phyloP scores from a whole-genome alignment of 73 alveolate species.

The Symbiodinium natans region DNA sequence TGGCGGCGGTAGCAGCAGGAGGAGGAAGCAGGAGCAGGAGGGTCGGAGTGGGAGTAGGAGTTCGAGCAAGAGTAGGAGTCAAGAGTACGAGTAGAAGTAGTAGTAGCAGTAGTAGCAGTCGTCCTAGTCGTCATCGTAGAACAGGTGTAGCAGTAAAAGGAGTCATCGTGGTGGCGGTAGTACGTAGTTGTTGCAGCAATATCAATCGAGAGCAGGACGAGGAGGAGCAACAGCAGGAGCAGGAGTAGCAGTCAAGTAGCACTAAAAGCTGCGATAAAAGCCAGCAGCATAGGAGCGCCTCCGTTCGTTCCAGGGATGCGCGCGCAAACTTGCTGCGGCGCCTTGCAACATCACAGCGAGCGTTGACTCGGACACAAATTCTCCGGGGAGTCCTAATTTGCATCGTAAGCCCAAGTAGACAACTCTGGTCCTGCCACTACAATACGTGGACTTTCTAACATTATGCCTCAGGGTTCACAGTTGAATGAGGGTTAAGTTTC shows the following conservation, averaged over 20 bases:
- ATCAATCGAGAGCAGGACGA: no score
- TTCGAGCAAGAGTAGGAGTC: neutral
- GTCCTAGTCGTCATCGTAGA: neutral
- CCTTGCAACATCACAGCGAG: neutral
- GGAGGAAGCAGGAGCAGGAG: no score
- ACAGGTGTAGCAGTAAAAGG: neutral
- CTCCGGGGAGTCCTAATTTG: neutral
- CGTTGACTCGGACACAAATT: neutral
- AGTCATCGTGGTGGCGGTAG: no score
- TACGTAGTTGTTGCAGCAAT: no score
- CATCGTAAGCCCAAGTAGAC: neutral
- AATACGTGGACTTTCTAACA: no score
- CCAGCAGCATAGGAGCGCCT: no score
- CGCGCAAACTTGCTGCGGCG: constrained; percentile 11
- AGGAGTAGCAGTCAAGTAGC: no score
- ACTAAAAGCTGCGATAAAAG: no score
- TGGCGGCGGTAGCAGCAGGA: neutral
- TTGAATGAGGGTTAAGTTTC: no score
- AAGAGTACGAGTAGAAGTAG: neutral
- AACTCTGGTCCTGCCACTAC: no score
- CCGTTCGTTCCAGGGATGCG: neutral
- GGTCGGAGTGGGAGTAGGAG: neutral
- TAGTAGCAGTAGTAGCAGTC: neutral
- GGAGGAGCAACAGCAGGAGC: no score
- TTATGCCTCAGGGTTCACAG: no score